A percentile compares a stretch with the other conserved stretches of the same genome.
Evolutionary conservation across 1,284 basidiomycete species (phyloP).

Genomic region (Puccinia coronata): DNA sequence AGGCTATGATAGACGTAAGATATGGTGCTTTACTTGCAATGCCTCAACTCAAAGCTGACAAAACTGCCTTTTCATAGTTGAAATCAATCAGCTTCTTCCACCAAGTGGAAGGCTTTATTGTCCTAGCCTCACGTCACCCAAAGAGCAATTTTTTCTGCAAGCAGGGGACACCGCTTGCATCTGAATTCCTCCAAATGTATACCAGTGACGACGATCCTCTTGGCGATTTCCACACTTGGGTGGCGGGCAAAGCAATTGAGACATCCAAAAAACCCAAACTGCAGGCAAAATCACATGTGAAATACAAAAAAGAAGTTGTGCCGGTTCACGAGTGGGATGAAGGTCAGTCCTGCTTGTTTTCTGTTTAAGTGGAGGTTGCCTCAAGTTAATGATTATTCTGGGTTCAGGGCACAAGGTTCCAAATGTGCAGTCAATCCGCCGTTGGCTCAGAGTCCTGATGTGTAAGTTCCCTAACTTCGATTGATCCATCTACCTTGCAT

Average conservation of each 20-base stretch:
- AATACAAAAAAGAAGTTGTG: too few species aligned
- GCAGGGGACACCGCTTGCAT: background rate
- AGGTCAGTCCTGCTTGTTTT: too few species aligned
- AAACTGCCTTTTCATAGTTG: background rate
- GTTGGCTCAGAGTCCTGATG: too few species aligned
- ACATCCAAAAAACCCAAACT: too few species aligned
- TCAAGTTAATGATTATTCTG: too few species aligned
- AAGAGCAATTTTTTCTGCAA: background rate
- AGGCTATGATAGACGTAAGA: background rate
- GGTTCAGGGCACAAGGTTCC: too few species aligned
- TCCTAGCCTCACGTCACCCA: background rate
- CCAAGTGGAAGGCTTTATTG: slow-evolving; percentile 5
- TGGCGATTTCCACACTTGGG: background rate
- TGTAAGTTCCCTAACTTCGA: too few species aligned
- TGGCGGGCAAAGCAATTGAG: background rate
- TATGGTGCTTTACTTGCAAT: background rate
- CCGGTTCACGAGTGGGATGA: too few species aligned
- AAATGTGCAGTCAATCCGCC: too few species aligned
- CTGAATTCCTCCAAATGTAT: background rate
- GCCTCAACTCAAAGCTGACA: background rate
- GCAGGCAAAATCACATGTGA: too few species aligned
- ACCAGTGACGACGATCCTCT: background rate
- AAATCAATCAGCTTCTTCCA: slow-evolving; percentile 11
- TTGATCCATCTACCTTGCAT: too few species aligned
- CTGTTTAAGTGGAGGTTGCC: too few species aligned